These are phyloP conservation scores for Gnaphalium uliginosum DNA, from an alignment of 129 eudicot genomes.

Conservation along the genomic window DNA sequence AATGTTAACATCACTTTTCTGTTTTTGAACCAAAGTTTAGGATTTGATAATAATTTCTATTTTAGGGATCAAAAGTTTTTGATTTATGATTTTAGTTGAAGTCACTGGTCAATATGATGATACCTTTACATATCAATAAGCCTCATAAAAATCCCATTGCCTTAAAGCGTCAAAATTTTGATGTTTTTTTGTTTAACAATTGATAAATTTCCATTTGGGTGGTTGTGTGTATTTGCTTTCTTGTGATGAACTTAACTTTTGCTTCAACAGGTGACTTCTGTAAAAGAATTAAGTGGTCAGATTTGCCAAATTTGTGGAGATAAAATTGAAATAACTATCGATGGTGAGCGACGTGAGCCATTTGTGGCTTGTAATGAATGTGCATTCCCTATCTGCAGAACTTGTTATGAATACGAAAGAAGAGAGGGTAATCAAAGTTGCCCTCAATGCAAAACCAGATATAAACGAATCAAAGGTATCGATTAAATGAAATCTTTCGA, in stretches of 20 bases:
- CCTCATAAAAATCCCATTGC: slow-evolving; percentile 14
- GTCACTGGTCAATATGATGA: not conserved
- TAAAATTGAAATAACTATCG: slow-evolving; percentile 46
- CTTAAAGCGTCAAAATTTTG: slow-evolving; percentile 7
- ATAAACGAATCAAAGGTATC: slow-evolving; percentile 71
- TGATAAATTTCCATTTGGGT: slow-evolving; percentile 2
- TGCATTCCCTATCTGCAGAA: slow-evolving; percentile 74
- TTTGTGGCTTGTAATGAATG: slow-evolving; percentile 88
- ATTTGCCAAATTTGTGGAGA: slow-evolving; percentile 79
- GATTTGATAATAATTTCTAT: not conserved
- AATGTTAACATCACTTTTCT: slow-evolving; percentile 1
- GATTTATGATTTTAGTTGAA: not conserved
- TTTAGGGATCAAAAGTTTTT: not conserved
- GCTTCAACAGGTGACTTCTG: slow-evolving; percentile 67
- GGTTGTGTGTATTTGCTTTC: not conserved
- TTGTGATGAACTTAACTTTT: not conserved
- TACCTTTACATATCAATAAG: not conserved
- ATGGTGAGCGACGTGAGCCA: slow-evolving; percentile 43
- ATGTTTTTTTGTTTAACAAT: not conserved
- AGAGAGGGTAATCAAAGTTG: slow-evolving; percentile 68
- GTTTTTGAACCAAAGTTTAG: slow-evolving; percentile 6
- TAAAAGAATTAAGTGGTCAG: slow-evolving; percentile 53
- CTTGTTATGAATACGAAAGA: slow-evolving; percentile 78
- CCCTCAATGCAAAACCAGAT: slow-evolving; percentile 81
- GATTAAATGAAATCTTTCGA: not conserved